A percentile compares a stretch with the other conserved stretches of the same genome.
Evolutionary conservation across 2,329 filamentous ascomycete genomes (phyloP).

Genomic region (Trichothecium sympodiale): DNA sequence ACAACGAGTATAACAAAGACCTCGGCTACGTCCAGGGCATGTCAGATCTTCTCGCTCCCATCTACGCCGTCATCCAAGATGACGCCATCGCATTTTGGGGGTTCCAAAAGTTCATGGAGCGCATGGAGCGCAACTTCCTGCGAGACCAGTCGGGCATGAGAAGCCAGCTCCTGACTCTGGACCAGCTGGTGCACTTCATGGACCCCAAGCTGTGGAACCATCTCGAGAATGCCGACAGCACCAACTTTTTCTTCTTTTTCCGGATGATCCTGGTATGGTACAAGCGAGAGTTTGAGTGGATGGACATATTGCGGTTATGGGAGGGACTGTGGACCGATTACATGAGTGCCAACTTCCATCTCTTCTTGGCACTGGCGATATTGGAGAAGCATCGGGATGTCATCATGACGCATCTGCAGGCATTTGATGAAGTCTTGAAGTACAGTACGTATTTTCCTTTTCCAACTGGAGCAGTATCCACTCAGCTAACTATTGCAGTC

Average conservation of each 20-base stretch:
- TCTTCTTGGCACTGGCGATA: conserved; percentile 89
- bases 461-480: background rate
- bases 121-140: conserved; percentile 96
- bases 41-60: conserved; percentile 90
- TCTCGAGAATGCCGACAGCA: conserved; percentile 80
- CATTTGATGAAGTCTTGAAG: conserved; percentile 96
- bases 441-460: conserved; percentile 48
- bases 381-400: conserved; percentile 92
- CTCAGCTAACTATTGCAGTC: conserved; percentile 38
- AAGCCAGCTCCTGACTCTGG: conserved; percentile 76
- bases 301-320: conserved; percentile 80
- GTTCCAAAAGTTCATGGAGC: conserved; percentile 91
- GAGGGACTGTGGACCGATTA: conserved; percentile 93
- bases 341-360: conserved; percentile 77
- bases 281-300: conserved; percentile 91
- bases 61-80: conserved; percentile 96
- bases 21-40: conserved; percentile 97
- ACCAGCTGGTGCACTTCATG: conserved; percentile 93
- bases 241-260: conserved; percentile 99
- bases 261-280: conserved; percentile 98
- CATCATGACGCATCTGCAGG: conserved; percentile 86
- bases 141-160: conserved; percentile 96
- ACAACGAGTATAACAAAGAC: conserved; percentile 95
- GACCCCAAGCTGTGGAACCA: conserved; percentile 91
- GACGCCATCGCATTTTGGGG: conserved; percentile 96